Base-by-base conservation (phyloP, 2,329 filamentous ascomycete species). In the Cladosporium sp. region DNA sequence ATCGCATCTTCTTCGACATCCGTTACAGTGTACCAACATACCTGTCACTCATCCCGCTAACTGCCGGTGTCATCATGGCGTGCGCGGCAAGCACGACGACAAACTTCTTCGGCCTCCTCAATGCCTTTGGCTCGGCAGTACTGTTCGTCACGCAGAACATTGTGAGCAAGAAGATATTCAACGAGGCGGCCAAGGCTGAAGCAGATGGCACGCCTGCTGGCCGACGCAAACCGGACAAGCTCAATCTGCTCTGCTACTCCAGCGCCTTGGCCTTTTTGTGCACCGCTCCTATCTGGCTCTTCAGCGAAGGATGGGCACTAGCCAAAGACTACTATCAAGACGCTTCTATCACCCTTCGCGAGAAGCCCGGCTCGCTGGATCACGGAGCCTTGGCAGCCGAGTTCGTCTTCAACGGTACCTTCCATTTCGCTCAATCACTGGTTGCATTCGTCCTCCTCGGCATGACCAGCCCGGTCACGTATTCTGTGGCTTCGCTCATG, bases 71-170 rank as follows among this genome's bases (percentile, higher is more conserved):
- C 53, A 89, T 95, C 80, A 80, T 98, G 59, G 93, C 93, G 9
- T 98, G 93, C 70, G 96, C 92, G 1, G 88, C 91, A 10, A 89
- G 90, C 65, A 91, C 95, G 62, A 86, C 89, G 2, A 92, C 88
- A 31, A 91, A 98, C 66, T 80, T 96, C 57, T 79, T 93, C 48
- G 93, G 93, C n/a, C 86, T 98, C 14, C 64, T 92, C 9, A 92
- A 91, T 64, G 91, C 93, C 3, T 85, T 98, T 35, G 75, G 89
- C 33, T 91, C 89, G n/a, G 89, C 93, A 7, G 76, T 97, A 52
- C 86, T 97, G 59, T 98, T 98, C 66, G 93, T 98, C 34, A 93
- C 90, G 0, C 93, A 98, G 67, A 98, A 98, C 67, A 98, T 98
- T 53, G 95, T 96, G 60, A 97, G 92, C 16, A 98, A 98, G 72